Evolutionary conservation across 352 stramenopile genomes (phyloP).

Genomic region (Phytophthora sp.): DNA sequence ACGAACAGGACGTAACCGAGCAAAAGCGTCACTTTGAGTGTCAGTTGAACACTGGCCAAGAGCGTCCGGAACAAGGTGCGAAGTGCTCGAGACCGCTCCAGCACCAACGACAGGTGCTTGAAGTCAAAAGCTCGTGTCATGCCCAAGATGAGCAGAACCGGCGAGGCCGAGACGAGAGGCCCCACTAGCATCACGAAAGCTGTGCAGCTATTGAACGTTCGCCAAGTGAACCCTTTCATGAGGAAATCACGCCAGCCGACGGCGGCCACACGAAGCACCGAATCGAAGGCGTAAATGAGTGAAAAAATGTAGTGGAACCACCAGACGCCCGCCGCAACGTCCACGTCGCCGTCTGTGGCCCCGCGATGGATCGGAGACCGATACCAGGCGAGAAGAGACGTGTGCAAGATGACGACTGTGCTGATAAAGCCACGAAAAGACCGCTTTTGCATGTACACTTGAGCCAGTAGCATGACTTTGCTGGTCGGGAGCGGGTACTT

Average conservation of each 20-base stretch:
- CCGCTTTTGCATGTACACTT: conserved; percentile 72
- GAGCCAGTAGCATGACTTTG: conserved; percentile 56
- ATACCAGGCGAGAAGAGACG: conserved; percentile 75
- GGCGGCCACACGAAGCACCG: conserved; percentile 67
- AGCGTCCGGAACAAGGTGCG: conserved; percentile 81
- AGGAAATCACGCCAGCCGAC: conserved; percentile 84
- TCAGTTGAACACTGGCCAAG: conserved; percentile 64
- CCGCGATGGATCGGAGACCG: conserved; percentile 58
- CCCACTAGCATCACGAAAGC: conserved; percentile 82
- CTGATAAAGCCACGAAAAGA: conserved; percentile 72
- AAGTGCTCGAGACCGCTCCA: conserved; percentile 73
- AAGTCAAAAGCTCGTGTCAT: conserved; percentile 86
- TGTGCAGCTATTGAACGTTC: conserved; percentile 74
- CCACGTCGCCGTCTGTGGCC: conserved; percentile 41
- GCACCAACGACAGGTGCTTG: conserved; percentile 79
- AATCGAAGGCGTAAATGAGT: conserved; percentile 78
- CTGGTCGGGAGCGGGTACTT: conserved; percentile 80
- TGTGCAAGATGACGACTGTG: conserved; percentile 68
- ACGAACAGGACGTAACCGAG: conserved; percentile 85
- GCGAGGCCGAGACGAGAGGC: conserved; percentile 61
- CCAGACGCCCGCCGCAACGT: conserved; percentile 54
- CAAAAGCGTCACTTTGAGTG: conserved; percentile 82
- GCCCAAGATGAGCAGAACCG: conserved; percentile 72
- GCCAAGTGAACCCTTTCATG: conserved; percentile 86
- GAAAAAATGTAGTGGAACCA: conserved; percentile 84